Percentiles rank a stretch among this genome's conserved stretches.
Conservation (phyloP, 208 protist genomes). For the Trypanosoma theileri region DNA sequence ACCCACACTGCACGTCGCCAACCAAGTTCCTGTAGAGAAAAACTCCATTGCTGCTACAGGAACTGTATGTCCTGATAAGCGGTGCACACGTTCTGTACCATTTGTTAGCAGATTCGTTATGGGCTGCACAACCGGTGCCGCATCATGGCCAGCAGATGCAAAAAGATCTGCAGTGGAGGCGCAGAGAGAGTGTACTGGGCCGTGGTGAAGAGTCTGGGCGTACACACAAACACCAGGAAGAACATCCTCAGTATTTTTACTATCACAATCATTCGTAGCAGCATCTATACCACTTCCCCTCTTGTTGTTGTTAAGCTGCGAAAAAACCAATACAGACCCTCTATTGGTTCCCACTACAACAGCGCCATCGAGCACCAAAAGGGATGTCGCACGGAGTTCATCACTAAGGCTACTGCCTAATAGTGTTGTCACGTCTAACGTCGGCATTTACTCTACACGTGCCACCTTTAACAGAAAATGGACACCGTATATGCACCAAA, state of each 20-base stretch:
- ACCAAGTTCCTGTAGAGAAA: slow-evolving; percentile 33
- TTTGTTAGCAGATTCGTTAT: slow-evolving; percentile 31
- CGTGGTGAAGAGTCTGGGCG: slow-evolving; percentile 49
- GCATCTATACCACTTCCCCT: background rate
- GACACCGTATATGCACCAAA: background rate
- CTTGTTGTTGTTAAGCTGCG: background rate
- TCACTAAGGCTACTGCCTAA: slow-evolving; percentile 23
- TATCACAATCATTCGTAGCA: slow-evolving; percentile 13
- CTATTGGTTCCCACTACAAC: slow-evolving; percentile 35
- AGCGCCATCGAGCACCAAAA: slow-evolving; percentile 9
- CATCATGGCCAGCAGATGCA: slow-evolving; percentile 74
- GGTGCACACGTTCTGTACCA: slow-evolving; percentile 19
- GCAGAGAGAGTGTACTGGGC: slow-evolving; percentile 56
- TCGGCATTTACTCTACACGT: slow-evolving; percentile 11
- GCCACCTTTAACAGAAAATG: background rate
- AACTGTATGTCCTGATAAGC: slow-evolving; percentile 53
- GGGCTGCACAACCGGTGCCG: slow-evolving; percentile 45
- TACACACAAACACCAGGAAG: slow-evolving; percentile 28
- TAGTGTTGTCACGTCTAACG: slow-evolving; percentile 11
- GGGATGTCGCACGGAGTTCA: slow-evolving; percentile 23
- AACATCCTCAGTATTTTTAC: background rate
- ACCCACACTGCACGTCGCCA: slow-evolving; percentile 30
- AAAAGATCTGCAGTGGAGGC: slow-evolving; percentile 45
- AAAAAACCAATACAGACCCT: slow-evolving; percentile 34
- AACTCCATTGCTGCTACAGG: slow-evolving; percentile 38